A percentile compares a stretch with the other conserved stretches of the same genome.
These are phyloP conservation scores for Themeda triandra DNA, from an alignment of 176 grass and related monocot species.

Conservation along the genomic window DNA sequence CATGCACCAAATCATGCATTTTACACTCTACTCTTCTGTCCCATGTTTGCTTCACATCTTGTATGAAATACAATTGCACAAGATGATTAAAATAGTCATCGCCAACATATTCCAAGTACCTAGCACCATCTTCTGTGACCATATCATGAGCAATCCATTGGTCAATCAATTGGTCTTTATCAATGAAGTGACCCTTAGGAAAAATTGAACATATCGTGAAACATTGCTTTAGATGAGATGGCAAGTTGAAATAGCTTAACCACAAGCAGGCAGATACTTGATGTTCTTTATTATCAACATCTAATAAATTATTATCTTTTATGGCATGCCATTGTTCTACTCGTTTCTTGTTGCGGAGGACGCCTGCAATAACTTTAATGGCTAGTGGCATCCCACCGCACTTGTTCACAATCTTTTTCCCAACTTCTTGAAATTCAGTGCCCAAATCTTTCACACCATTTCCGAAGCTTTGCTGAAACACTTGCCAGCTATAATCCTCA, in stretches of 20 bases:
- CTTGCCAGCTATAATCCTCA: no score
- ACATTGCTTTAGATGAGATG: not conserved
- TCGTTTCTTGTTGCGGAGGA: no score
- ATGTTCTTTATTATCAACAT: not conserved
- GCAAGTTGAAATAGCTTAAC: constrained; percentile 27
- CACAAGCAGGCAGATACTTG: not conserved
- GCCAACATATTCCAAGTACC: not conserved
- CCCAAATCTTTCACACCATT: no score
- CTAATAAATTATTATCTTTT: constrained; percentile 28
- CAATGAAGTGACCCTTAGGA: not conserved
- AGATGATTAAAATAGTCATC: constrained; percentile 2
- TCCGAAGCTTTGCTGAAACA: no score
- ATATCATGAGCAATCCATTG: constrained; percentile 40
- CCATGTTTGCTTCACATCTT: not conserved
- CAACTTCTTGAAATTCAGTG: no score
- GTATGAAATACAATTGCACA: constrained; percentile 23
- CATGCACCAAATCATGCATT: constrained; percentile 22
- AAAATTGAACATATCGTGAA: constrained; percentile 19
- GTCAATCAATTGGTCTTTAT: constrained; percentile 14
- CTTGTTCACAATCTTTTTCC: no score
- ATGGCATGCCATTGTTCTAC: constrained; percentile 17
- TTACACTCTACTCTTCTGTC: not conserved
- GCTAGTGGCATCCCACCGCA: no score
- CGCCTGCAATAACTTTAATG: no score
- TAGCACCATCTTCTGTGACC: not conserved